Base-by-base conservation (phyloP, 2,329 filamentous ascomycete genomes). In the Thelonectria blattea region DNA sequence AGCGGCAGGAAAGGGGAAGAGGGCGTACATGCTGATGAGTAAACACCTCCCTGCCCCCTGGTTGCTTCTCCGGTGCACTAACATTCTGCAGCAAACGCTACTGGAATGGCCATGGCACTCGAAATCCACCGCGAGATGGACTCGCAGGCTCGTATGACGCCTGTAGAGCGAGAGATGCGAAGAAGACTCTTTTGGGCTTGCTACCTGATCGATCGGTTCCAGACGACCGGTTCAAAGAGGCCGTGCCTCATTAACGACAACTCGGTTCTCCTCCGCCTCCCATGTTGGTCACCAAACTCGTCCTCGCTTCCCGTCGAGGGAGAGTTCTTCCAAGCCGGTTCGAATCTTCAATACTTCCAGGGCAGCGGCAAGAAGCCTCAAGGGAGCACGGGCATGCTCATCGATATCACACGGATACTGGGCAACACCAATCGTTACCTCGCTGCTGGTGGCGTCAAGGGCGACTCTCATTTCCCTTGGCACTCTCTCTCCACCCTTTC, bases 381-480 rank as follows among this genome's bases (percentile, higher is more conserved):
- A 68, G 91, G 91, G 20, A 90, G 90, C 71, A 90, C 85, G 58
- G 89, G 90, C 7, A 89, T 96, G 85, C 83, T 96, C 30, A 92
- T 96, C 66, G 91, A 95, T 70, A 93, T 96, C 63, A 88, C 88
- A 27, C 88, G 91, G 34, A 91, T 96, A 47, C 82, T 96, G 7
- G 92, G 92, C 34, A 89, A 89, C 61, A 94, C 92, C 2, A 95
- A 93, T 70, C 85, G 88, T 61, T 96, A 96, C 74, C 82, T 96
- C 51, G 91, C 92, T 9, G 90, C 91, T 2, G 92, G 92, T 7
- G 92, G 92, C 34, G 91, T 95, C 57, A 95, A 94, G 76, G 91
- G 91, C 30, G 92, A 96, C 72, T 93, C 91, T 0, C 92, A 96
- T 74, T 96, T 96, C 65, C 92, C 92, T 10, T 96, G 92, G 92